Conservation (phyloP, 2,329 filamentous ascomycete species). For the Epichloe sylvatica region DNA sequence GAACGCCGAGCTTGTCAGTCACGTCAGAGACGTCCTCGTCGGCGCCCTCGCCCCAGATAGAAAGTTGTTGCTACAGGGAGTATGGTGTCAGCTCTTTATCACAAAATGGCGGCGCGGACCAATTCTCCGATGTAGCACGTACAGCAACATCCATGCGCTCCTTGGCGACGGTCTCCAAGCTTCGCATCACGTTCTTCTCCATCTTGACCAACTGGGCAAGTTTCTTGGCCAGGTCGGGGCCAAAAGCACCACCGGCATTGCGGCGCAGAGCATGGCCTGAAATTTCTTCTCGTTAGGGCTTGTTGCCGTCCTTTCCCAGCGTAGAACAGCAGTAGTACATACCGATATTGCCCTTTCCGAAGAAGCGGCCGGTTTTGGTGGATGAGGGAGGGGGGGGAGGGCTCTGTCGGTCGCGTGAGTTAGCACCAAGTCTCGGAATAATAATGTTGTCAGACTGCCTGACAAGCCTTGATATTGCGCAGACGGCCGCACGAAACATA, state of each 20-base stretch:
- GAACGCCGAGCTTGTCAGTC: slow-evolving; percentile 93
- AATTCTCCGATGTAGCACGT: slow-evolving; percentile 28
- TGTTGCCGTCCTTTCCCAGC: not conserved
- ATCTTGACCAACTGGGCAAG: slow-evolving; percentile 97
- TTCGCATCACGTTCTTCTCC: slow-evolving; percentile 99
- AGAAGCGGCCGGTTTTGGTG: slow-evolving; percentile 82
- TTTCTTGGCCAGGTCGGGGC: slow-evolving; percentile 89
- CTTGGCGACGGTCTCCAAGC: slow-evolving; percentile 83
- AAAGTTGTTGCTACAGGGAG: slow-evolving; percentile 75
- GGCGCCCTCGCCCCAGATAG: slow-evolving; percentile 87
- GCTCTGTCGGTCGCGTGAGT: slow-evolving; percentile 43
- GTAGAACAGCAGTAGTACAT: slow-evolving; percentile 27
- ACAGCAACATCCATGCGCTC: slow-evolving; percentile 98
- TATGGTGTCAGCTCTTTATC: not conserved
- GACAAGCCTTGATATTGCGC: not conserved
- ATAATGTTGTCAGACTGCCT: not conserved
- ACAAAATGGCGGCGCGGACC: not conserved
- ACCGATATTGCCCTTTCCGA: slow-evolving; percentile 78
- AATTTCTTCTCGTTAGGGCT: not conserved
- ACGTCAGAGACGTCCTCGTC: slow-evolving; percentile 98
- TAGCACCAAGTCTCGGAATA: not conserved
- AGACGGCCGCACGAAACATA: slow-evolving; percentile 13
- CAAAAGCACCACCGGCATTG: slow-evolving; percentile 62
- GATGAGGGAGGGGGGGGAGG: slow-evolving; percentile 88
- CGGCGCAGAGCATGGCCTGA: slow-evolving; percentile 55